These are phyloP conservation scores for Fusarium hainanense DNA, from an alignment of 2,329 filamentous ascomycete species.

Conservation along the genomic window DNA sequence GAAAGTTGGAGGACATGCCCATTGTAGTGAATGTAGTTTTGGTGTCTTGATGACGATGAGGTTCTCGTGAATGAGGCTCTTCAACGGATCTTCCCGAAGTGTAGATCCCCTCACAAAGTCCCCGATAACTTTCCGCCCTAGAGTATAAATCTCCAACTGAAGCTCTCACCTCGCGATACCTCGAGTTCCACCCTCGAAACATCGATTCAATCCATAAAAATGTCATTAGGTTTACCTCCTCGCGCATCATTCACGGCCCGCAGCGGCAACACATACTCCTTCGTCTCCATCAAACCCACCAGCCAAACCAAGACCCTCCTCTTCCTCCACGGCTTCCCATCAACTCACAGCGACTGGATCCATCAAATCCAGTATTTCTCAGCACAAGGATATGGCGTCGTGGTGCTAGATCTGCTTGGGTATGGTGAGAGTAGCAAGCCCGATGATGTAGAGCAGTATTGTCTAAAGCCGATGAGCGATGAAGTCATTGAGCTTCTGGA, in stretches of 20 bases:
- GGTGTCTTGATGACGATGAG: background rate
- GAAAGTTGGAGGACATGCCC: background rate
- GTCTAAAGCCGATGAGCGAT: constrained; percentile 47
- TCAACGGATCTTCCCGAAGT: background rate
- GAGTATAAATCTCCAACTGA: constrained; percentile 20
- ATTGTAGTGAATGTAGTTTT: background rate
- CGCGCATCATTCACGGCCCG: constrained; percentile 26
- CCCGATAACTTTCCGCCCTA: constrained; percentile 46
- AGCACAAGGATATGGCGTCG: constrained; percentile 54
- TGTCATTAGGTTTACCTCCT: constrained; percentile 13
- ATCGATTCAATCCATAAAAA: background rate
- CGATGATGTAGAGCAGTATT: constrained; percentile 45
- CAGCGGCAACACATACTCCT: constrained; percentile 46
- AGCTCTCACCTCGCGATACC: background rate
- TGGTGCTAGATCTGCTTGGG: constrained; percentile 56
- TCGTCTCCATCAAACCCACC: constrained; percentile 43
- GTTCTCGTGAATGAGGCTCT: background rate
- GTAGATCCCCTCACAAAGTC: constrained; percentile 23
- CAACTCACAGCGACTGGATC: constrained; percentile 57
- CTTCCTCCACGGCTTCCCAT: constrained; percentile 62
- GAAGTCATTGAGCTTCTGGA: constrained; percentile 51
- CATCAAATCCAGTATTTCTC: constrained; percentile 52
- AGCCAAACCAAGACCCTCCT: constrained; percentile 52
- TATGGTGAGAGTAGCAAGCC: constrained; percentile 52
- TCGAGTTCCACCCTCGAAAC: background rate